Conservation (phyloP, 164 flowering plant genomes). For the Dillenia suffruticosa region DNA sequence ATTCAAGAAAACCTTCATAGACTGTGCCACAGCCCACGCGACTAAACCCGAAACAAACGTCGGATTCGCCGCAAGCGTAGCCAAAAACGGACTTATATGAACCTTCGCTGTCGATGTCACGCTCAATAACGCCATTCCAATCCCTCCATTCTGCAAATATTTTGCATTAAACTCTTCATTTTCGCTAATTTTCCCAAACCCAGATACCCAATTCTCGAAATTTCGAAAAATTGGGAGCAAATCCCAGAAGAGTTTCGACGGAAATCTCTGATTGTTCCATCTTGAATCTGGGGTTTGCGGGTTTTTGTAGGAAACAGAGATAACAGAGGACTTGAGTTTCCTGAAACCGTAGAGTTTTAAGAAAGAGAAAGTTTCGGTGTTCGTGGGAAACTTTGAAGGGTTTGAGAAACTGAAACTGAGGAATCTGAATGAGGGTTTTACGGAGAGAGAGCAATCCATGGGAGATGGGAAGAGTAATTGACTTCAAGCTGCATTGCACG, state of each 20-base stretch:
- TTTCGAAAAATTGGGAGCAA: constrained; percentile 29
- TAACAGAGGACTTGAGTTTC: constrained; percentile 6
- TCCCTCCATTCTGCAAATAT: constrained; percentile 48
- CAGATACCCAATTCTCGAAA: constrained; percentile 30
- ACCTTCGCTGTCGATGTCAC: constrained; percentile 50
- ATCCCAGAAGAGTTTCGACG: constrained; percentile 25
- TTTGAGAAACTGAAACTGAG: constrained; percentile 1
- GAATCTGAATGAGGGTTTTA: constrained; percentile 15
- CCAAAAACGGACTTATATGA: constrained; percentile 60
- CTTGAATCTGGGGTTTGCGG: constrained; percentile 10
- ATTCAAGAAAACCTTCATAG: constrained; percentile 56
- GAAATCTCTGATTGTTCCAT: constrained; percentile 6
- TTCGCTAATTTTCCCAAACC: constrained; percentile 12
- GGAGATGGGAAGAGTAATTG: constrained; percentile 1
- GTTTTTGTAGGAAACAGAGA: constrained; percentile 13
- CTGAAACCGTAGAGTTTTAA: constrained; percentile 5
- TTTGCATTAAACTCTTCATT: constrained; percentile 6
- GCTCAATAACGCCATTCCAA: constrained; percentile 62
- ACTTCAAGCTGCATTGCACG: constrained; percentile 27
- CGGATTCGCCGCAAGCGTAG: constrained; percentile 70
- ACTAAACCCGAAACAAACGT: constrained; percentile 67
- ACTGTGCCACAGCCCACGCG: constrained; percentile 73
- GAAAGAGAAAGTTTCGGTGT: constrained; percentile 2
- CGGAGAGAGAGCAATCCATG: constrained; percentile 30
- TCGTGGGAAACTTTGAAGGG: constrained; percentile 6